Conservation (phyloP, 306 rosid species). For the Geum urbanum region DNA sequence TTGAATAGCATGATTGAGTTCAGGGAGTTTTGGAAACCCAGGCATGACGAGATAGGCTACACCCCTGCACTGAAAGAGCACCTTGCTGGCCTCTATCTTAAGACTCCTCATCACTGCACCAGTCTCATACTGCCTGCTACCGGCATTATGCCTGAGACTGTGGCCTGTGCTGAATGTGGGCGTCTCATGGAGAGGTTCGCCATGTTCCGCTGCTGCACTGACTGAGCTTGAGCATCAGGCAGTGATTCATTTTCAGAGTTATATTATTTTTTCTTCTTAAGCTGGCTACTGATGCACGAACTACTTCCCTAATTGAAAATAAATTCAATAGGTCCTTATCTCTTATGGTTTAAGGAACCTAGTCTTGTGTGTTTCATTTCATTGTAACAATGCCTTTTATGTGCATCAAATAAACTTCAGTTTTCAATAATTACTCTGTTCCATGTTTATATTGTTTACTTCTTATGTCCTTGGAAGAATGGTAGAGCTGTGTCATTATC, state of each 20-base stretch:
- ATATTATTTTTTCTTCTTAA: not conserved
- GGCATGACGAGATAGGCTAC: conserved; percentile 8
- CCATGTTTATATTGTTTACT: not conserved
- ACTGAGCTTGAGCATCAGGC: not conserved
- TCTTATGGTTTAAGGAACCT: not conserved
- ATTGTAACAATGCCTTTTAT: not conserved
- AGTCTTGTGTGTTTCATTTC: not conserved
- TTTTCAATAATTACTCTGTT: not conserved
- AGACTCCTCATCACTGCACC: conserved; percentile 30
- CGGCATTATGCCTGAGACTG: conserved; percentile 29
- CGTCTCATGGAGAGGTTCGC: conserved; percentile 32
- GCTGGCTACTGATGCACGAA: not conserved
- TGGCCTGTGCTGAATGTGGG: conserved; percentile 32
- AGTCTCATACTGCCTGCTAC: conserved; percentile 30
- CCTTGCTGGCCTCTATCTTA: not conserved
- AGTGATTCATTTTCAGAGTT: not conserved
- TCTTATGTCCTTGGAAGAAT: too few relatives aligned
- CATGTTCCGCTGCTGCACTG: conserved; percentile 40
- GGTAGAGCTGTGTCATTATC: too few relatives aligned
- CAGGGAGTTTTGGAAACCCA: not conserved
- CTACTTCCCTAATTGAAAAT: not conserved
- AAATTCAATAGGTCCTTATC: not conserved
- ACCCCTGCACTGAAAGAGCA: conserved; percentile 21
- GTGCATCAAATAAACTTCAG: not conserved
- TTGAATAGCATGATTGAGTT: conserved; percentile 7